These are phyloP conservation scores for Galerina marginata DNA, from an alignment of 768 basidiomycete species.

Conservation along the genomic window DNA sequence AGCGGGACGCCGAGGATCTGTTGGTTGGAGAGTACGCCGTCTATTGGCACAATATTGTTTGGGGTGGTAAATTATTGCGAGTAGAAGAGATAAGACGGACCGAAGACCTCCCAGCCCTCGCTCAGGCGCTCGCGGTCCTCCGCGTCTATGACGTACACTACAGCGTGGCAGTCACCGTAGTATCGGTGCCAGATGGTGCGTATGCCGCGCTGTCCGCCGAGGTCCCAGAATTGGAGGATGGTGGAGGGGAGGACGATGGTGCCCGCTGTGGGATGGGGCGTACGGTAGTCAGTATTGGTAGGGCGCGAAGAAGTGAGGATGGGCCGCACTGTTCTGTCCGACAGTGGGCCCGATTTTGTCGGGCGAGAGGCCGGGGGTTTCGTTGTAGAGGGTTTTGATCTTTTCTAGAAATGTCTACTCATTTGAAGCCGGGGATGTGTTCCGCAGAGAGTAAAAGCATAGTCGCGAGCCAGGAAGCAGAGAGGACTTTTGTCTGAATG, in stretches of 20 bases:
- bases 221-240: conserved; percentile 95
- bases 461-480: too few species aligned
- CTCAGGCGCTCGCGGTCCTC: conserved; percentile 86
- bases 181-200: conserved; percentile 94
- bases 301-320: background rate
- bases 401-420: conserved; percentile 84
- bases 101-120: conserved; percentile 98
- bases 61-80: background rate
- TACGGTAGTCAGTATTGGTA: background rate
- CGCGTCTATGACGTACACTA: conserved; percentile 94
- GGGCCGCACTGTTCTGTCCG: conserved; percentile 89
- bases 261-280: conserved; percentile 62
- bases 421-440: background rate
- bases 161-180: conserved; percentile 96
- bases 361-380: conserved; percentile 83
- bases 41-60: conserved; percentile 42
- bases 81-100: conserved; percentile 50
- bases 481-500: conserved; percentile 13
- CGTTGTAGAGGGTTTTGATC: conserved; percentile 92
- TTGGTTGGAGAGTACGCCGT: conserved; percentile 86
- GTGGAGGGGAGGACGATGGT: conserved; percentile 93
- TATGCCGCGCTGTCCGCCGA: conserved; percentile 94
- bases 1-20: conserved; percentile 91
- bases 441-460: background rate
- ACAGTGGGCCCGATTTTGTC: conserved; percentile 97